Evolutionary conservation across 768 basidiomycete species (phyloP), one percentile per base, ranked within the genome.

Genomic region (Tricholoma hemisulphureum): DNA sequence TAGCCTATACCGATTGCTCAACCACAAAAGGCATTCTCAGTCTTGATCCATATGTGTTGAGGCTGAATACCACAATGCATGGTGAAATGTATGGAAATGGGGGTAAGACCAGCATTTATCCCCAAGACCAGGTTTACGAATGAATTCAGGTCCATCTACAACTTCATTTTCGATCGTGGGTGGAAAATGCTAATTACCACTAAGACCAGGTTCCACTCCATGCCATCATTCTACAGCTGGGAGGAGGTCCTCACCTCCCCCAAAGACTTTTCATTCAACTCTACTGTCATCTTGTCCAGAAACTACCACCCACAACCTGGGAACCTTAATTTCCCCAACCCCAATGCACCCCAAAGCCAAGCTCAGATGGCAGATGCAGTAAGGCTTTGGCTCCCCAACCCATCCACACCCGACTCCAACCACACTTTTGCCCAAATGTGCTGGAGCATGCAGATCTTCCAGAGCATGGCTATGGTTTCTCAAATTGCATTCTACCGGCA

Each of bases 371-470:
- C 78, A 0, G 60, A 63, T 16, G 81, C 76, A 2, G 83, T 83
- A 39, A 74, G 81, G 56, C 62, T 74, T 18, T 85, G 83, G 82
- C 76, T 84, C 13, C 83, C 83, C 1, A 80, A 76, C 0, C 83
- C 83, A 1, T 67, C 66, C 14, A 82, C 79, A 2, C 57, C 75
- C 11, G 74, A 82, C 61, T 57, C 76, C 18, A 83, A 86, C 58
- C 78, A 82, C 63, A 85, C 83, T 0, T 85, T 85, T 64, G 80
- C 83, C 0, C 82, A 84, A 63, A 83, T 83, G 83, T 84, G 81
- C 67, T 86, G 77, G 73, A 83, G 81, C 66, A 84, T 83, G 4
- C 84, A 85, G 61, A 60, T 84, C 21, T 85, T 84, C 78, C 84
- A 84, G 60, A 73, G 79, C 18, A 77, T 85, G 76, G 77, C 80